Evolutionary conservation across 352 stramenopile genomes (phyloP).

Genomic region (Pythium angustatum): DNA sequence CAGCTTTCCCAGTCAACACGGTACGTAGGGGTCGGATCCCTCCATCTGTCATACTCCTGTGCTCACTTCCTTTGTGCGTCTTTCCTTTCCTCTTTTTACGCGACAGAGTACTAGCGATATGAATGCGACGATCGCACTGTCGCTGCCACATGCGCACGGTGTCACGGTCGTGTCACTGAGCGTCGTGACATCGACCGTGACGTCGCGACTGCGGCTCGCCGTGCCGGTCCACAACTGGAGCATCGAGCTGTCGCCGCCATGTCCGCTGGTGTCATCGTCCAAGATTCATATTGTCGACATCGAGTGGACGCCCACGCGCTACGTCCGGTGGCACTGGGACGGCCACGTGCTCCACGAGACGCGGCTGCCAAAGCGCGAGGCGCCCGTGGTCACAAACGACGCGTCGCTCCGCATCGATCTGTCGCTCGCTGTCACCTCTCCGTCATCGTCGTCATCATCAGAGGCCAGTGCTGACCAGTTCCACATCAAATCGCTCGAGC

Average conservation of each 20-base stretch:
- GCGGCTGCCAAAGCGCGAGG: neutral
- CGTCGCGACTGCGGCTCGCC: slow-evolving; percentile 7
- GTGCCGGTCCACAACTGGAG: slow-evolving; percentile 12
- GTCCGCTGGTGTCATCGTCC: neutral
- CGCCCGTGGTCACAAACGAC: neutral
- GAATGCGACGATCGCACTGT: slow-evolving; percentile 12
- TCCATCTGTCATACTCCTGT: neutral
- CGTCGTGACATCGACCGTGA: neutral
- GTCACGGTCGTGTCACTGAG: slow-evolving; percentile 11
- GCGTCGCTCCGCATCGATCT: slow-evolving; percentile 6
- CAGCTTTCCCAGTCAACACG: slow-evolving; percentile 9
- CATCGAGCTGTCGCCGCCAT: slow-evolving; percentile 19
- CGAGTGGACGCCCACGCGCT: slow-evolving; percentile 24
- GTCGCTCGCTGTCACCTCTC: slow-evolving; percentile 12
- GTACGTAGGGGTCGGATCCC: too few species aligned
- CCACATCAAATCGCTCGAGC: slow-evolving; percentile 24
- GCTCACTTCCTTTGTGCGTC: neutral
- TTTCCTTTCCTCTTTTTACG: too few species aligned
- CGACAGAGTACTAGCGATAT: too few species aligned
- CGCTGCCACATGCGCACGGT: slow-evolving; percentile 10
- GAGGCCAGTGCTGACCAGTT: too few species aligned
- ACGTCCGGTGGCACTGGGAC: slow-evolving; percentile 32
- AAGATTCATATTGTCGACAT: slow-evolving; percentile 27
- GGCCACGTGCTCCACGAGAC: slow-evolving; percentile 25
- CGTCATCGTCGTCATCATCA: too few species aligned